Evolutionary conservation across 1,284 basidiomycete genomes (phyloP), one percentile per base, ranked within the genome.

Genomic region (Boletus semigastroideus): DNA sequence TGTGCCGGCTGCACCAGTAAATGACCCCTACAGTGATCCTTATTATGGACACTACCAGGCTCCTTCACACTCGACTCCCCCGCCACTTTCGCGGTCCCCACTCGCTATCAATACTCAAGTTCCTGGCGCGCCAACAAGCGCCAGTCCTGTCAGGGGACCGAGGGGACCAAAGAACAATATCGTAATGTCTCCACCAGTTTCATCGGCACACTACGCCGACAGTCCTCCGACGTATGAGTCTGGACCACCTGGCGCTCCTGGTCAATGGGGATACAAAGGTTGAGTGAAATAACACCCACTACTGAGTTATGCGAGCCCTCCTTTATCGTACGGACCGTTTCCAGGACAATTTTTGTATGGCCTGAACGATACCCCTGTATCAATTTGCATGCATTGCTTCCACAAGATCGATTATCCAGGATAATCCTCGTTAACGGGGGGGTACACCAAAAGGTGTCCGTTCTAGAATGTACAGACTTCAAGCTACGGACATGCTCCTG

Each of bases 151-250:
- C 44, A 74, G 62, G 48, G 77, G 75, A 3, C 75, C 76, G 10
- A 67, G 58, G 38, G 61, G 72, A 45, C 56, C 70, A 7, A 70
- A 65, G 42, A 51, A 38, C 17, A 63, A 37, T 28, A 52, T 54
- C 6, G 46, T 62, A 14, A 69, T 67, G 57, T 47, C 65, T 46
- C 56, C 57, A 41, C 33, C 57, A 19, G 17, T 42, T 38, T 69
- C 74, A 37, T 54, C 60, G 34, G 34, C 60, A 54, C 56, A 61
- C 53, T 74, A 79, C 53, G 68, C 78, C 17, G 85, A 87, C 39
- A 76, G 69, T 36, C 86, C 86, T 14, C 86, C 86, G 19, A 74
- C 72, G 51, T 88, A 88, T 63, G 86, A 87, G 28, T 72, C 74
- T 14, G 78, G 77, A 33, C 64, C 70, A n/a, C 66, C 78, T n/a